phyloP scores from a whole-genome alignment of 2,329 filamentous ascomycete species.

The Alternaria brassicicola region DNA sequence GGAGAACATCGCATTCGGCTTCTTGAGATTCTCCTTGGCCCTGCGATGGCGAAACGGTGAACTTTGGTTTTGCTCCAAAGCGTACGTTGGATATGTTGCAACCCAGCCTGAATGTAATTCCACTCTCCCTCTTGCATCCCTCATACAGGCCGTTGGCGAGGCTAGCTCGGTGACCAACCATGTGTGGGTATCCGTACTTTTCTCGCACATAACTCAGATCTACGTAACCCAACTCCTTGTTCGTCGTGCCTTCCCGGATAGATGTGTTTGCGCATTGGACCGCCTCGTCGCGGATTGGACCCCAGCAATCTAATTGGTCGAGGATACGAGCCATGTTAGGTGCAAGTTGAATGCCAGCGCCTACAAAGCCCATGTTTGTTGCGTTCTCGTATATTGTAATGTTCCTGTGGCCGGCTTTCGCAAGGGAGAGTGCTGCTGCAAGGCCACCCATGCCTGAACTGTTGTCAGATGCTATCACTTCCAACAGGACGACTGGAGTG shows the following conservation, averaged over 20 bases:
- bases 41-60: conserved; percentile 63
- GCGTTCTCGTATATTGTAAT: conserved; percentile 78
- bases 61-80: conserved; percentile 62
- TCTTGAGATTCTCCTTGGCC: conserved; percentile 59
- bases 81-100: conserved; percentile 62
- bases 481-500: neutral
- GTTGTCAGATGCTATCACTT: conserved; percentile 14
- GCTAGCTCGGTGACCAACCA: conserved; percentile 77
- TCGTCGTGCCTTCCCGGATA: conserved; percentile 73
- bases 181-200: conserved; percentile 77
- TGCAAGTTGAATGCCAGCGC: conserved; percentile 82
- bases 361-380: conserved; percentile 77
- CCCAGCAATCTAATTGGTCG: conserved; percentile 74
- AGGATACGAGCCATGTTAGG: conserved; percentile 82
- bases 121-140: conserved; percentile 67
- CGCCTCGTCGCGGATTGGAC: conserved; percentile 71
- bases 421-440: conserved; percentile 72
- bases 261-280: conserved; percentile 74
- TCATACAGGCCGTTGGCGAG: conserved; percentile 72
- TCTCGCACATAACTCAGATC: conserved; percentile 69
- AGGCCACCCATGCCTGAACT: conserved; percentile 78
- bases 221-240: conserved; percentile 73
- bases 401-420: conserved; percentile 75
- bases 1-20: conserved; percentile 56
- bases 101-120: conserved; percentile 72